A percentile compares a stretch with the other conserved stretches of the same genome.
These are phyloP conservation scores for Paramecium caudatum DNA, from an alignment of 73 alveolate species.

Conservation along the genomic window DNA sequence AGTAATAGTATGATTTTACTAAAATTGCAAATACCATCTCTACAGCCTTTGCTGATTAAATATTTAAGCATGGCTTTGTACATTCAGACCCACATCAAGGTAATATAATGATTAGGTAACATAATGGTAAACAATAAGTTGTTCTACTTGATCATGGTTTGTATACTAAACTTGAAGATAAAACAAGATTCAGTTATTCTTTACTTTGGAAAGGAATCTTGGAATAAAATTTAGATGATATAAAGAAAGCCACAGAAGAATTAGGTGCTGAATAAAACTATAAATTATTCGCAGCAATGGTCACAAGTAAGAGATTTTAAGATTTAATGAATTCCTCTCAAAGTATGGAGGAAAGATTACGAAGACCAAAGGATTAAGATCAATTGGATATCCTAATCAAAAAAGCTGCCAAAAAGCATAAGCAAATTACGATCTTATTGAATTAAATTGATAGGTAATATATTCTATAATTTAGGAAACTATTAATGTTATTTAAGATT, in stretches of 20 bases:
- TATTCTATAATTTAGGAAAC: background rate
- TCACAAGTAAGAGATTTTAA: conserved; percentile 81
- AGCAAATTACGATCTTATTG: conserved; percentile 79
- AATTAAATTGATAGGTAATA: conserved; percentile 76
- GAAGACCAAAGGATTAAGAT: conserved; percentile 73
- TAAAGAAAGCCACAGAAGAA: conserved; percentile 78
- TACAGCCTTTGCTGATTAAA: conserved; percentile 80
- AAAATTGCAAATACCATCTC: conserved; percentile 77
- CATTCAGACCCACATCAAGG: conserved; percentile 92
- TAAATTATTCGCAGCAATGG: conserved; percentile 85
- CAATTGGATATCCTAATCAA: conserved; percentile 78
- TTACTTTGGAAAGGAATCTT: conserved; percentile 86
- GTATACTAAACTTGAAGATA: conserved; percentile 75
- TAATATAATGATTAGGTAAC: conserved; percentile 78
- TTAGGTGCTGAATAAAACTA: conserved; percentile 81
- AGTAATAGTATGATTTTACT: conserved; percentile 71
- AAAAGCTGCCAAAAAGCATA: conserved; percentile 84
- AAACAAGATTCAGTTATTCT: conserved; percentile 81
- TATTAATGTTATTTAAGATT: conserved; percentile 79
- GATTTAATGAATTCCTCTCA: conserved; percentile 82
- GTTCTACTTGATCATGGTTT: conserved; percentile 87
- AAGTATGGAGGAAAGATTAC: conserved; percentile 67
- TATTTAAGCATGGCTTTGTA: conserved; percentile 82
- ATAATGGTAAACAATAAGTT: conserved; percentile 68
- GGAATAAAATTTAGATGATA: conserved; percentile 79